Base-by-base conservation (phyloP, 768 basidiomycete genomes). In the Cyclocybe cylindracea region DNA sequence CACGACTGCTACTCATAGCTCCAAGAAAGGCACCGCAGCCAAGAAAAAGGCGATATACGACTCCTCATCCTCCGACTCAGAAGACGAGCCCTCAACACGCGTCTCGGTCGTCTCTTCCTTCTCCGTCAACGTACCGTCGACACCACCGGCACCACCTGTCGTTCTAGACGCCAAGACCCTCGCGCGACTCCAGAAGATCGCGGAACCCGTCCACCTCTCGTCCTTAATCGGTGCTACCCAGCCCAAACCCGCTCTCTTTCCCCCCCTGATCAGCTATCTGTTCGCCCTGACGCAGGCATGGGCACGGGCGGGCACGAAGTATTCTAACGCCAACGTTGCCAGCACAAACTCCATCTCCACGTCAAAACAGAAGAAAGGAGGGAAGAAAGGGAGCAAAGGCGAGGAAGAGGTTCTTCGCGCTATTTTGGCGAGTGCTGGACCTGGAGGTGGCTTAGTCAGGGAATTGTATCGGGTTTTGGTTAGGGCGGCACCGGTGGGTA, bases 401-500 rank as follows among this genome's bases (percentile, higher is more conserved):
- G 24, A 77, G 54, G 83, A 87, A 47, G 68, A 72, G 13, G 70
- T 93, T 0, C 76, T 94, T 9, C 77, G 81, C 33, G 70, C 72
- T 2, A 72, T 84, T 0, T 71, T 82, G 10, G 69, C 73, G 60
- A 57, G 78, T 40, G 66, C 77, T 5, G 76, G 78, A 2, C 24
- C 24, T 24, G 5, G 3, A 3, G 79, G 84, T 0, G 80, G 86
- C 0, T 67, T 94, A 5, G 77, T 94, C 3, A 78, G 89, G 39
- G 89, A 92, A 63, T 68, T 94, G 31, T 95, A 86, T 63, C 74
- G 91, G 1, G 78, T 77, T 1, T 82, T 81, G 39, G 83, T 94
- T 1, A 73, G 91, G 24, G 58, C 74, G 11, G 78, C 83, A 4
- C 70, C 78, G 6, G 70, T 94, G 11, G 90, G 91, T 7, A 77